Conservation (phyloP, 352 stramenopile species). For the Phytophthora pinifolia region DNA sequence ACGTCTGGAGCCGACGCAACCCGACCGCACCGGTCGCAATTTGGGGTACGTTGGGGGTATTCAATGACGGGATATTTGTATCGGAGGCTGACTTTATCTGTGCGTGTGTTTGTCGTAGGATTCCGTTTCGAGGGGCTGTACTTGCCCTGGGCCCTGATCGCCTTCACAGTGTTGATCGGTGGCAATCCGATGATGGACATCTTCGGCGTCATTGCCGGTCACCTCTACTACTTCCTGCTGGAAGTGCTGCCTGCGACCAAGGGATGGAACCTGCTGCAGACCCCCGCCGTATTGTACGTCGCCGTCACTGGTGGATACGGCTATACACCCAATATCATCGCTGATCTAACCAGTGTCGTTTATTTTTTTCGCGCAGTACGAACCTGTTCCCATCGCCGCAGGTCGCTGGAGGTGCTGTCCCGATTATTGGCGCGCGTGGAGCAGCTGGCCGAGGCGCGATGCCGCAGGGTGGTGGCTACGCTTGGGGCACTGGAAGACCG, state of each 20-base stretch:
- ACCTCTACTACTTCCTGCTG: slow-evolving; percentile 91
- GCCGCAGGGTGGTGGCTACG: slow-evolving; percentile 52
- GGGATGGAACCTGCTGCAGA: slow-evolving; percentile 84
- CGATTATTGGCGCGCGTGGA: slow-evolving; percentile 65
- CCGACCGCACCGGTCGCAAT: slow-evolving; percentile 79
- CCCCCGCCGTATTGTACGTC: slow-evolving; percentile 79
- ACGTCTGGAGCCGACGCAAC: slow-evolving; percentile 90
- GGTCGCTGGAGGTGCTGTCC: slow-evolving; percentile 34
- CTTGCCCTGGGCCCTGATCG: slow-evolving; percentile 88
- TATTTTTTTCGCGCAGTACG: slow-evolving; percentile 22
- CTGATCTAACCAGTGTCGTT: slow-evolving; percentile 6
- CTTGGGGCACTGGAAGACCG: slow-evolving; percentile 65
- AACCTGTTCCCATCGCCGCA: slow-evolving; percentile 75
- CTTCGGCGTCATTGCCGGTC: slow-evolving; percentile 81
- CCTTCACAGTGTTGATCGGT: slow-evolving; percentile 86
- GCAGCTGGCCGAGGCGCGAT: slow-evolving; percentile 30
- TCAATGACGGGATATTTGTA: not conserved
- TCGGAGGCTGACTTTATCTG: not conserved
- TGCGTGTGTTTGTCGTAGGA: slow-evolving; percentile 30
- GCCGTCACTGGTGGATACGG: not conserved
- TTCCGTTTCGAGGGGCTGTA: slow-evolving; percentile 89
- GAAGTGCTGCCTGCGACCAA: slow-evolving; percentile 87
- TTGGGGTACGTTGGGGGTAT: slow-evolving; percentile 51
- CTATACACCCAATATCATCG: not conserved
- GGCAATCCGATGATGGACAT: slow-evolving; percentile 88